phyloP scores from a whole-genome alignment of 345 rosid species.

The Salix udensis region DNA sequence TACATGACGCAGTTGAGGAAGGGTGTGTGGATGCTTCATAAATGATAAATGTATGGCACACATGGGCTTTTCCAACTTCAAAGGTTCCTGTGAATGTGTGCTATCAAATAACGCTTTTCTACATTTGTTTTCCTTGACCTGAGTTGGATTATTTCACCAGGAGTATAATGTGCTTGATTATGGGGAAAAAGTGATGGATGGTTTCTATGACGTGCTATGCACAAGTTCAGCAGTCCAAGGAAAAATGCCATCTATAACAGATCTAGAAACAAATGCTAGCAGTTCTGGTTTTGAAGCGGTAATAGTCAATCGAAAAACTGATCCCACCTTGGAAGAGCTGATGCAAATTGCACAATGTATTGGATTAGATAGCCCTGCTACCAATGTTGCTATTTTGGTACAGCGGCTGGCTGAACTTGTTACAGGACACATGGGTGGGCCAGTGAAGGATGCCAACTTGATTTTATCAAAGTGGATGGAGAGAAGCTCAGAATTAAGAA shows the following conservation, averaged over 20 bases:
- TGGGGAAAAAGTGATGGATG: conserved; percentile 90
- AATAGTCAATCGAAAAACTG: conserved; percentile 64
- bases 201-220: conserved; percentile 84
- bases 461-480: conserved; percentile 87
- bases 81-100: not conserved
- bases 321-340: conserved; percentile 74
- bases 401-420: conserved; percentile 90
- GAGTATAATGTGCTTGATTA: conserved; percentile 92
- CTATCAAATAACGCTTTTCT: not conserved
- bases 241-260: conserved; percentile 81
- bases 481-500: conserved; percentile 71
- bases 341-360: conserved; percentile 78
- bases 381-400: conserved; percentile 60
- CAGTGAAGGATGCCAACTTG: conserved; percentile 82
- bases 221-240: conserved; percentile 50
- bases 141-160: conserved; percentile 34
- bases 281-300: conserved; percentile 79
- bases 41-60: not conserved
- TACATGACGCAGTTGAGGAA: not conserved
- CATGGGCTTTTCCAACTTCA: not conserved
- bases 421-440: conserved; percentile 95
- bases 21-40: not conserved
- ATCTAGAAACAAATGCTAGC: conserved; percentile 71
- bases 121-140: conserved; percentile 16
- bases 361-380: conserved; percentile 61